These are phyloP conservation scores for Tilletiaria anomala DNA, from an alignment of 1,284 basidiomycete genomes.

Conservation along the genomic window DNA sequence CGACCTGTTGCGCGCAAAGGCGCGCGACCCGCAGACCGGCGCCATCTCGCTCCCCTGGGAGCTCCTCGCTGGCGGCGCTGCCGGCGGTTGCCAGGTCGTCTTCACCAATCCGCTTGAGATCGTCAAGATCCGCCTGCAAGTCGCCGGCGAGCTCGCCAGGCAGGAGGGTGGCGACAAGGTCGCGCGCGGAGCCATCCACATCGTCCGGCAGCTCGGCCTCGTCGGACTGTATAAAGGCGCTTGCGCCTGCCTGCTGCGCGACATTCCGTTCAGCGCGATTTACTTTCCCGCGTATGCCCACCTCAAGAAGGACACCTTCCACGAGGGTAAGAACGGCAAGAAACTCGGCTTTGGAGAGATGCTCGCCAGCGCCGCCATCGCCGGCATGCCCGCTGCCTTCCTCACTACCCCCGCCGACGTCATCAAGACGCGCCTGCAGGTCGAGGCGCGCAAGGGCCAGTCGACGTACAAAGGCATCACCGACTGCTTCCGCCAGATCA, in stretches of 20 bases:
- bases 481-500: constrained; percentile 82
- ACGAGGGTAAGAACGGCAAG: constrained; percentile 90
- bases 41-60: constrained; percentile 76
- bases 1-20: constrained; percentile 68
- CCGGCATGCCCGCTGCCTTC: constrained; percentile 75
- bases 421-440: constrained; percentile 94
- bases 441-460: constrained; percentile 84
- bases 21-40: constrained; percentile 86
- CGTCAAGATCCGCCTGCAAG: constrained; percentile 85
- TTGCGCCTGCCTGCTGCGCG: constrained; percentile 66
- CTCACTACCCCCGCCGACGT: constrained; percentile 55
- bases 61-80: constrained; percentile 73
- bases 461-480: constrained; percentile 78
- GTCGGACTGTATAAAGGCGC: constrained; percentile 84
- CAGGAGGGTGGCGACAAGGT: constrained; percentile 53
- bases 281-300: constrained; percentile 47
- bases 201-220: constrained; percentile 79
- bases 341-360: constrained; percentile 81
- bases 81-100: constrained; percentile 91
- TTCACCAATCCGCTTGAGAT: constrained; percentile 86
- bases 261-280: constrained; percentile 65
- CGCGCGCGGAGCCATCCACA: constrained; percentile 75
- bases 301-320: constrained; percentile 76
- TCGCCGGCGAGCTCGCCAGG: constrained; percentile 86
- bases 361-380: constrained; percentile 59